Base-by-base conservation (phyloP, 139 green algal species). In the Auxenochlorella protothecoides region DNA sequence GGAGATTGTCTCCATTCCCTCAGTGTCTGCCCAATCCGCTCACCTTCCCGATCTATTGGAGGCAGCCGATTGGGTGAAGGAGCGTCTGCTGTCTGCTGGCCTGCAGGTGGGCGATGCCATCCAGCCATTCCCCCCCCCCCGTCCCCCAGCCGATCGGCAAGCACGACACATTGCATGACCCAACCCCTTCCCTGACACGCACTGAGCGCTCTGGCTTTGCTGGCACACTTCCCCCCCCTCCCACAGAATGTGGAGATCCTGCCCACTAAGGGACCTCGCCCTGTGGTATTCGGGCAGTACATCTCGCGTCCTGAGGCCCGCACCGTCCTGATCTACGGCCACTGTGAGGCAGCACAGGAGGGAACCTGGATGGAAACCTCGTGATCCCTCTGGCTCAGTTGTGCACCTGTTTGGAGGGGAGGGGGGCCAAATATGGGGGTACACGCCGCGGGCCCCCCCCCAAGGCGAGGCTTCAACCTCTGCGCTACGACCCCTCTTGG, bases 281-380 rank as follows among this genome's bases (percentile, higher is more conserved):
- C 88, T 13, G 77, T 85, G 8, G 87, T 93, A 63, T 93, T 89
- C 63, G 88, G 62, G 9, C 74, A 93, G 10, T 89, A 78, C 75
- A 55, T 87, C 54, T 67, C 74, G 53, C 80, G 75, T 6, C 51
- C 62, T 11, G 72, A 62, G 3, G 16, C 68, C 51, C 86, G 83
- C 10, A 92, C 87, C 4, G 76, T 86, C 0, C 79, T 94, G 12
- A 80, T 94, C 15, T 93, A 93, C 68, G 89, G 84, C 57, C 57
- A 62, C 57, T 62, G 57, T 62, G 57, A 9, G 57, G 27, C 27
- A 44, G 27, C 27, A 44, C 27, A 44, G 27, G 27, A 44, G 27
- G 0, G 27, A 44, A 44, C 27, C 27, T 2, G 27, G 27, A 44
- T 44, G 27, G 27, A 44, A 44, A 44, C 27, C 27, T 44, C 27